These are phyloP conservation scores for Coix lacrymajobi DNA, from an alignment of 176 grass and related monocot species.

Conservation along the genomic window DNA sequence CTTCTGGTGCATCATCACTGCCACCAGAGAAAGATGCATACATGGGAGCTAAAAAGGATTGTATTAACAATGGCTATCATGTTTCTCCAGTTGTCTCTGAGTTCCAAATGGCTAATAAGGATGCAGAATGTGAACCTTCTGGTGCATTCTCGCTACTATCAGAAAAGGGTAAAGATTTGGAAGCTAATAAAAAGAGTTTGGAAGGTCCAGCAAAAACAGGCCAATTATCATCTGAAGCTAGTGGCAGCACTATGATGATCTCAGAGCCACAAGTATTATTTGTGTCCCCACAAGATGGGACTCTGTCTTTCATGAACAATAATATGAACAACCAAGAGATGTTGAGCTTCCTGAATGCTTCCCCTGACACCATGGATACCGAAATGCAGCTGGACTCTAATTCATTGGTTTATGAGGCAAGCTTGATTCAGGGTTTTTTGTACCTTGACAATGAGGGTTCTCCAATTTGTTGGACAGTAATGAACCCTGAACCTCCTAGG, in stretches of 20 bases:
- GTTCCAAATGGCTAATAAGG: background rate
- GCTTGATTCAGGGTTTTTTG: slow-evolving; percentile 61
- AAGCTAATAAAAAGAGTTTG: slow-evolving; percentile 5
- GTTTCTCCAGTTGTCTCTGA: background rate
- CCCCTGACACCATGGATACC: slow-evolving; percentile 22
- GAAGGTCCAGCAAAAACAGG: slow-evolving; percentile 15
- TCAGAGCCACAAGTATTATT: slow-evolving; percentile 49
- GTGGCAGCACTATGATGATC: background rate
- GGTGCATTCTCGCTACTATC: background rate
- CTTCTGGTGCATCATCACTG: slow-evolving; percentile 18
- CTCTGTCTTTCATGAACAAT: slow-evolving; percentile 44
- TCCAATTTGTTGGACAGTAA: slow-evolving; percentile 46
- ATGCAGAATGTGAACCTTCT: background rate
- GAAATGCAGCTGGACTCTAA: slow-evolving; percentile 18
- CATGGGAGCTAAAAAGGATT: slow-evolving; percentile 2
- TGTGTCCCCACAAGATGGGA: slow-evolving; percentile 54
- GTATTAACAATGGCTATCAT: background rate
- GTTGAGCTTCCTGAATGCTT: slow-evolving; percentile 27
- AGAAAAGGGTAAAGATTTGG: background rate
- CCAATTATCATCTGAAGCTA: slow-evolving; percentile 21
- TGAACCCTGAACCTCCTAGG: slow-evolving; percentile 27
- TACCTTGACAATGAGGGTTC: slow-evolving; percentile 54
- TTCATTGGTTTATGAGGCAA: slow-evolving; percentile 50
- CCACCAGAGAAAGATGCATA: slow-evolving; percentile 17
- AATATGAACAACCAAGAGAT: slow-evolving; percentile 14